Conservation (phyloP, 345 rosid genomes). For the Citrus medica region DNA sequence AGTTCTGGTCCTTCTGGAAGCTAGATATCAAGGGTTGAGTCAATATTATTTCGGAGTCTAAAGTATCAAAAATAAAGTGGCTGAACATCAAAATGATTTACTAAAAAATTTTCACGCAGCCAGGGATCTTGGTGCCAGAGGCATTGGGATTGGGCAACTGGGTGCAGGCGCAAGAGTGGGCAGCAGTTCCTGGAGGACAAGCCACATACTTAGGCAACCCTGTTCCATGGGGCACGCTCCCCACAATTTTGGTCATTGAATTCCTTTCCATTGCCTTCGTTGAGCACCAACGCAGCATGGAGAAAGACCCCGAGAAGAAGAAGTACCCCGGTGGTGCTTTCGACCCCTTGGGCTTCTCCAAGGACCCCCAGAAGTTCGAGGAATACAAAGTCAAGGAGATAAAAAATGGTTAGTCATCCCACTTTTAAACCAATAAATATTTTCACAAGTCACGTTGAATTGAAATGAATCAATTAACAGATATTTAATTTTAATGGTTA, state of each 20-base stretch:
- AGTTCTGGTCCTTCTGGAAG: background rate
- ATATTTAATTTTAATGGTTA: background rate
- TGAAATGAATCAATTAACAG: background rate
- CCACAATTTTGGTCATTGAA: conserved; percentile 78
- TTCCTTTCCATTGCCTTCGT: conserved; percentile 84
- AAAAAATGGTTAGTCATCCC: conserved; percentile 58
- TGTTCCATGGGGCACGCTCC: conserved; percentile 97
- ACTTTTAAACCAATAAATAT: background rate
- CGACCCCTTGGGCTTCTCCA: conserved; percentile 94
- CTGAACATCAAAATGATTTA: background rate
- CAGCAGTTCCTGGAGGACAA: conserved; percentile 92
- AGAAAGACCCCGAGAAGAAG: conserved; percentile 92
- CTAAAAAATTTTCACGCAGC: conserved; percentile 36
- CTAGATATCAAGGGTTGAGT: background rate
- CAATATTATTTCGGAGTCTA: too few relatives aligned
- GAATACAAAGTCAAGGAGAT: conserved; percentile 91
- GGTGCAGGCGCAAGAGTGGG: conserved; percentile 99
- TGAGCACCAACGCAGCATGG: conserved; percentile 99
- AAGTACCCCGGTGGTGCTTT: conserved; percentile 99
- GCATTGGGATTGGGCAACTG: conserved; percentile 97
- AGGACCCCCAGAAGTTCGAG: conserved; percentile 88
- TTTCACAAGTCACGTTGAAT: background rate
- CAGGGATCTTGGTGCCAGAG: conserved; percentile 89
- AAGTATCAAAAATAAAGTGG: background rate
- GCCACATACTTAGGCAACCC: conserved; percentile 94